Evolutionary conservation across 345 rosid genomes (phyloP).

Genomic region (Salix dunnii): DNA sequence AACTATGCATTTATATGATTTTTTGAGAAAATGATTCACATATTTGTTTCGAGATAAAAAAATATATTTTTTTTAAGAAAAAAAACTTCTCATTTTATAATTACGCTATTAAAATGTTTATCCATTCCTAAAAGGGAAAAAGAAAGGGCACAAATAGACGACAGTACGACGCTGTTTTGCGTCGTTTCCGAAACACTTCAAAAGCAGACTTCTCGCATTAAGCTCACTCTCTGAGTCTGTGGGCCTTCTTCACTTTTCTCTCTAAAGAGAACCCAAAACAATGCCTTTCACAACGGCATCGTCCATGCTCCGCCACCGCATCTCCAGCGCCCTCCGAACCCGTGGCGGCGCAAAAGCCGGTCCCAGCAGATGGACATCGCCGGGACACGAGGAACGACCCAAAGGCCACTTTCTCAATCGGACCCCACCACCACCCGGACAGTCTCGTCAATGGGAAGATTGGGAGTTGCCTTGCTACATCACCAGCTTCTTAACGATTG

Average conservation of each 20-base stretch:
- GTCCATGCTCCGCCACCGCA: conserved; percentile 61
- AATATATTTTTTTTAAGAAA: too few species aligned
- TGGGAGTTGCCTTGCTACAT: conserved; percentile 99
- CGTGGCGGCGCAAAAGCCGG: conserved; percentile 41
- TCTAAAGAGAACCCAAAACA: not conserved
- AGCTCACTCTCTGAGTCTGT: not conserved
- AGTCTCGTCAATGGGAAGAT: conserved; percentile 92
- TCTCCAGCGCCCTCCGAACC: conserved; percentile 44
- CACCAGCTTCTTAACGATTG: conserved; percentile 92
- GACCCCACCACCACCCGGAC: conserved; percentile 70
- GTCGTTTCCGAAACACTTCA: not conserved
- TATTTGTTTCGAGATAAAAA: too few species aligned
- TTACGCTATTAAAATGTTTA: not conserved
- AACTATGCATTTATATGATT: too few species aligned
- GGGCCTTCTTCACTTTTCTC: not conserved
- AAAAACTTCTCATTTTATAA: not conserved
- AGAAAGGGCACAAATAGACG: not conserved
- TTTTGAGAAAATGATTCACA: too few species aligned
- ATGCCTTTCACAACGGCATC: conserved; percentile 31
- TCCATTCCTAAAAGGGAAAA: not conserved
- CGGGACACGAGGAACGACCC: conserved; percentile 90
- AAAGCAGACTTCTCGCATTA: not conserved
- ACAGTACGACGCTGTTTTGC: conserved; percentile 15
- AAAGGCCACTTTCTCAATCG: conserved; percentile 88
- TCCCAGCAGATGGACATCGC: conserved; percentile 71